Conservation (phyloP, 768 basidiomycete genomes). For the Lactarius trivialis region DNA sequence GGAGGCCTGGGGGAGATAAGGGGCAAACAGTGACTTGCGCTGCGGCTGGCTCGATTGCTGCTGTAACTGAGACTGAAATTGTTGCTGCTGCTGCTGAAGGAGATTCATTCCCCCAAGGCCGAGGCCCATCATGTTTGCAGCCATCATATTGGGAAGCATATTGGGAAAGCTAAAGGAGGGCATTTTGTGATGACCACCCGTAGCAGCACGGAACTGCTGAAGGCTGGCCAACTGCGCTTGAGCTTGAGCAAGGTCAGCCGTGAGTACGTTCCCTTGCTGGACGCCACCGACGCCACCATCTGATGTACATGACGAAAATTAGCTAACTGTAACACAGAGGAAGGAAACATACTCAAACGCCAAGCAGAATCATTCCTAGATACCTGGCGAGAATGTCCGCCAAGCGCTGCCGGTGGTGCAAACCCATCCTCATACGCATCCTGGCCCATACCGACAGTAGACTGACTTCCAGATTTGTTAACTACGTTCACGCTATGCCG, state of each 20-base stretch:
- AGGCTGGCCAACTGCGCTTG: conserved; percentile 95
- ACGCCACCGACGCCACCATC: conserved; percentile 70
- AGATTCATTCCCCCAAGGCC: conserved; percentile 76
- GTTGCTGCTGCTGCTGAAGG: conserved; percentile 89
- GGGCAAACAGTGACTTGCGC: conserved; percentile 96
- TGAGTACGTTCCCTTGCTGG: conserved; percentile 52
- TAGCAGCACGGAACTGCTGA: conserved; percentile 93
- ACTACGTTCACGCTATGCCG: conserved; percentile 90
- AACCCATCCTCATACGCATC: conserved; percentile 83
- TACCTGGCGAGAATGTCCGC: conserved; percentile 66
- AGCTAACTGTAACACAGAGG: background rate
- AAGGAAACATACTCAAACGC: conserved; percentile 68
- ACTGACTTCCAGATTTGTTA: conserved; percentile 58
- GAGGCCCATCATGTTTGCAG: conserved; percentile 92
- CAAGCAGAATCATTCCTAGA: conserved; percentile 79
- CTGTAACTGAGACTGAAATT: conserved; percentile 92
- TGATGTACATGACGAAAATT: conserved; percentile 27
- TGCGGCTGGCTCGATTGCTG: conserved; percentile 90
- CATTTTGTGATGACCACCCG: conserved; percentile 94
- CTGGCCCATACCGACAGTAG: conserved; percentile 39
- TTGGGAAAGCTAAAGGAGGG: conserved; percentile 96
- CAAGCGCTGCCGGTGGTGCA: conserved; percentile 47
- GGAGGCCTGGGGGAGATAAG: conserved; percentile 96
- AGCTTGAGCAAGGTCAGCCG: conserved; percentile 89
- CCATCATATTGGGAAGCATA: conserved; percentile 97